These are phyloP conservation scores for Malus hybrid DNA, from an alignment of 331 rosid genomes.

Conservation along the genomic window DNA sequence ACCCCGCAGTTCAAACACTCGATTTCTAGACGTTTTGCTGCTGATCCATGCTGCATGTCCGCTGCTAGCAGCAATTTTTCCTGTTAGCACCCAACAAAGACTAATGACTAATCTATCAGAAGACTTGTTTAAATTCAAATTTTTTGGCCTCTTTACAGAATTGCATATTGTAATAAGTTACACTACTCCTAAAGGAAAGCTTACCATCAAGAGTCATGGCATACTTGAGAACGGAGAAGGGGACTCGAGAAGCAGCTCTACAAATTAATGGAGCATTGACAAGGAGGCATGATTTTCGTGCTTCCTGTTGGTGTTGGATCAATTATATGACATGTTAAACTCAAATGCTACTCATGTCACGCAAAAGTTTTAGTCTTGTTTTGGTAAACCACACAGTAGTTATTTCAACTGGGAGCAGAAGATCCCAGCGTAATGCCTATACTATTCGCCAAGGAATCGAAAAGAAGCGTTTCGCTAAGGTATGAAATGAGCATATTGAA, in stretches of 20 bases:
- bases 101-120: not conserved
- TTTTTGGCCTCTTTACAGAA: not conserved
- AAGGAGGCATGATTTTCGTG: conserved; percentile 59
- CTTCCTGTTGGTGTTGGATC: conserved; percentile 56
- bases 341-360: not conserved
- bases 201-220: conserved; percentile 99
- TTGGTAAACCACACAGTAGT: not conserved
- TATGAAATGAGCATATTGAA: not conserved
- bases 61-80: conserved; percentile 82
- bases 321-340: not conserved
- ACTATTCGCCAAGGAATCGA: not conserved
- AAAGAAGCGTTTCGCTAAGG: not conserved
- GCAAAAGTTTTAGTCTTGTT: too few relatives aligned
- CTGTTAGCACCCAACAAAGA: conserved; percentile 22
- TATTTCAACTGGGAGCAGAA: not conserved
- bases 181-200: conserved; percentile 5
- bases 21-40: conserved; percentile 62
- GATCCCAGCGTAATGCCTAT: not conserved
- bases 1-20: conserved; percentile 77
- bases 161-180: not conserved
- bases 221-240: conserved; percentile 86
- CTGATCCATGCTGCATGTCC: conserved; percentile 92
- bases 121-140: not conserved
- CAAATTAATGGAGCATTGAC: conserved; percentile 94
- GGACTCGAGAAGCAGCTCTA: conserved; percentile 71